A percentile compares a stretch with the other conserved stretches of the same genome.
Evolutionary conservation across 2,329 filamentous ascomycete genomes (phyloP).

Genomic region (Cladosporium cucumerinum): DNA sequence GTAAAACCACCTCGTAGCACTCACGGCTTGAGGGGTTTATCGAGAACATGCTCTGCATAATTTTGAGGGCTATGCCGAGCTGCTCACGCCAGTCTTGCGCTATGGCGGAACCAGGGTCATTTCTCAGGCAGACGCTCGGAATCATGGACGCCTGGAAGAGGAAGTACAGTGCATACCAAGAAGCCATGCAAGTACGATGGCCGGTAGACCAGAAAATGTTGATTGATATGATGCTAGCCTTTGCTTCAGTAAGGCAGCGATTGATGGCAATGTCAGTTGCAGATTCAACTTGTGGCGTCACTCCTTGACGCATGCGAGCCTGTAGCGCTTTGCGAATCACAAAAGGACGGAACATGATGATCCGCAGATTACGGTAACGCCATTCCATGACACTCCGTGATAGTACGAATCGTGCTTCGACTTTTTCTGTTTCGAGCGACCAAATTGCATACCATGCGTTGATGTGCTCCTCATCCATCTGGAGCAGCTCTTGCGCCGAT

Average conservation of each 20-base stretch:
- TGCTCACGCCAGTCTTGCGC: constrained; percentile 44
- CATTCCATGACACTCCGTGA: constrained; percentile 45
- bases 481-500: constrained; percentile 41
- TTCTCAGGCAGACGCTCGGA: constrained; percentile 48
- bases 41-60: constrained; percentile 37
- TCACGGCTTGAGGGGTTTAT: constrained; percentile 43
- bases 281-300: not conserved
- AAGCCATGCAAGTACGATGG: constrained; percentile 40
- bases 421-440: constrained; percentile 34
- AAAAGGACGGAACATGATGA: constrained; percentile 49
- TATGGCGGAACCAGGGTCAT: constrained; percentile 38
- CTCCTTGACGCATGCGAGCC: constrained; percentile 20
- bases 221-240: constrained; percentile 41
- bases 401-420: constrained; percentile 40
- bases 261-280: constrained; percentile 30
- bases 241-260: constrained; percentile 44
- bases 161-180: constrained; percentile 50
- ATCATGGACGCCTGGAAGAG: constrained; percentile 51
- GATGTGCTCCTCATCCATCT: constrained; percentile 41
- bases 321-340: constrained; percentile 41
- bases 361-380: constrained; percentile 45
- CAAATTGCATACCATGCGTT: constrained; percentile 39
- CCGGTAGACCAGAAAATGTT: constrained; percentile 39
- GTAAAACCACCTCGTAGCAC: constrained; percentile 43
- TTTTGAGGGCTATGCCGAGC: constrained; percentile 38